phyloP scores from a whole-genome alignment of 441 rosid species.

The Erysimum cheiri region DNA sequence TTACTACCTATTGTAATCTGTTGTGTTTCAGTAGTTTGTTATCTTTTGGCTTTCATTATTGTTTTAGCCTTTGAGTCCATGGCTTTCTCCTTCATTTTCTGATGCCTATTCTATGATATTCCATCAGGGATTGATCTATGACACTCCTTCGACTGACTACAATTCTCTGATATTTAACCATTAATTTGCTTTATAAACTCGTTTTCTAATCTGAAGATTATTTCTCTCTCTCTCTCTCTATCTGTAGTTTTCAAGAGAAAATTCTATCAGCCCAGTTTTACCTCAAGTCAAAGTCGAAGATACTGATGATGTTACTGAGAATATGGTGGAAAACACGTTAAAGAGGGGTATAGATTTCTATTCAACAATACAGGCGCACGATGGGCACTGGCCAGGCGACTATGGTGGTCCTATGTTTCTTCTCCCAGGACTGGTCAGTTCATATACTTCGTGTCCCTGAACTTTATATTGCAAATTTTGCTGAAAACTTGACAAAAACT shows the following conservation, averaged over 20 bases:
- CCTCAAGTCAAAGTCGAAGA: conserved; percentile 64
- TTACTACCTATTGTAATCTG: neutral
- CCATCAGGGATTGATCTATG: conserved; percentile 14
- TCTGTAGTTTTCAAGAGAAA: conserved; percentile 71
- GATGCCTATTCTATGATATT: neutral
- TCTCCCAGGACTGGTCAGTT: conserved; percentile 83
- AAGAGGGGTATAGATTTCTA: conserved; percentile 71
- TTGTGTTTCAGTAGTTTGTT: neutral
- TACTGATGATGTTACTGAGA: conserved; percentile 54
- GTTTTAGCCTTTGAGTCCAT: neutral
- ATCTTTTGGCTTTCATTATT: conserved; percentile 1
- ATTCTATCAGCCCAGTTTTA: conserved; percentile 44
- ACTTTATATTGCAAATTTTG: conserved; percentile 4
- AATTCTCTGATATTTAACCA: conserved; percentile 1
- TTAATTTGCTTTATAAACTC: neutral
- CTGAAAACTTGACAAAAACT: neutral
- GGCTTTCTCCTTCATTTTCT: neutral
- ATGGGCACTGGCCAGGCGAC: conserved; percentile 98
- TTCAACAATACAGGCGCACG: conserved; percentile 79
- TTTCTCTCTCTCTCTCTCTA: conserved; percentile 1
- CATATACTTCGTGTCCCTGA: conserved; percentile 3
- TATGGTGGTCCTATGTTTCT: conserved; percentile 99
- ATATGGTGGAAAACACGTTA: conserved; percentile 53
- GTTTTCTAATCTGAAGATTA: neutral
- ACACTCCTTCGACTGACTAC: neutral